These are phyloP conservation scores for Podospora tetraspora DNA, from an alignment of 495 filamentous ascomycete species.

Conservation along the genomic window DNA sequence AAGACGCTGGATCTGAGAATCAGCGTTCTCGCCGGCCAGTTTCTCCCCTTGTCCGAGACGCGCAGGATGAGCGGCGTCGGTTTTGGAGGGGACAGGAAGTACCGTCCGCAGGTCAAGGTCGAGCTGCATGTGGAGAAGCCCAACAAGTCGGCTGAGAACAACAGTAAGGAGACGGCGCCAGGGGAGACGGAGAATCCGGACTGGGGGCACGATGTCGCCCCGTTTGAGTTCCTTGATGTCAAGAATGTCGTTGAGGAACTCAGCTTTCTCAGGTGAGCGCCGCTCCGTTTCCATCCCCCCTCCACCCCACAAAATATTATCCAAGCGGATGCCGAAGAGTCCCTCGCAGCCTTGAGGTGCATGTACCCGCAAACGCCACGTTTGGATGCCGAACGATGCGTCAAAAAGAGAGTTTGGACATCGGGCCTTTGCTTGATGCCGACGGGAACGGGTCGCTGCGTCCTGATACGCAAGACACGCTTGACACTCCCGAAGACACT, in stretches of 20 bases:
- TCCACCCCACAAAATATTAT: not conserved
- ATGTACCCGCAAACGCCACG: not conserved
- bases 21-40: slow-evolving; percentile 41
- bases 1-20: slow-evolving; percentile 38
- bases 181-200: slow-evolving; percentile 39
- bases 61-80: slow-evolving; percentile 22
- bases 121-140: slow-evolving; percentile 71
- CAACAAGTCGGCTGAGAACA: slow-evolving; percentile 30
- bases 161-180: slow-evolving; percentile 28
- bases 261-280: slow-evolving; percentile 46
- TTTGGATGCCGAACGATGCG: not conserved
- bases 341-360: not conserved
- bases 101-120: slow-evolving; percentile 57
- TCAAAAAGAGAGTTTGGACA: not conserved
- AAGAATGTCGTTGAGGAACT: slow-evolving; percentile 39
- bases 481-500: slow-evolving; percentile 2
- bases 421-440: not conserved
- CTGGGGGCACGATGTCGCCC: slow-evolving; percentile 27
- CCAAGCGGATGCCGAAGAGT: not conserved
- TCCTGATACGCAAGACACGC: not conserved
- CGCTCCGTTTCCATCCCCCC: not conserved
- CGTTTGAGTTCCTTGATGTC: slow-evolving; percentile 36
- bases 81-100: slow-evolving; percentile 21
- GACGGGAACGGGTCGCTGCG: not conserved
- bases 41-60: slow-evolving; percentile 33